Evolutionary conservation across 106 monocot species (phyloP).

Genomic region (Dactylorhiza incarnata): DNA sequence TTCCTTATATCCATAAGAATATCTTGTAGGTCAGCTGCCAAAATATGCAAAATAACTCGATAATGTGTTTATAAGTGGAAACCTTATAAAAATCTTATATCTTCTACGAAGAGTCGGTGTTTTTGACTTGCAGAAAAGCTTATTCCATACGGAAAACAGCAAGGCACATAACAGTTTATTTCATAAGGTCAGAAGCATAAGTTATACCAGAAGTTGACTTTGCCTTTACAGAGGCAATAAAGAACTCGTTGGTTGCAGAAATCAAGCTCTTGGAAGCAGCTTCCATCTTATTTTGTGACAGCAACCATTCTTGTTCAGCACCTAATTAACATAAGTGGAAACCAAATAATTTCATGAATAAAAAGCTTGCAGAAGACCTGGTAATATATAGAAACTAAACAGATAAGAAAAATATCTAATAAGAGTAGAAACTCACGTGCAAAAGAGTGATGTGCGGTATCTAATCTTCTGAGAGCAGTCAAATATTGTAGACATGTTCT

Average conservation of each 20-base stretch:
- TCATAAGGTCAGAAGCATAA: neutral
- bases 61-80: neutral
- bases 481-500: conserved; percentile 74
- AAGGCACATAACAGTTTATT: neutral
- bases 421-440: conserved; percentile 37
- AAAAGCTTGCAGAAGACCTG: conserved; percentile 1
- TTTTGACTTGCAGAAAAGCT: neutral
- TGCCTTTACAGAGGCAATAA: conserved; percentile 49
- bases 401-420: neutral
- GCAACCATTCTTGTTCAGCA: conserved; percentile 84
- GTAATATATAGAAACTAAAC: neutral
- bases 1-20: conserved; percentile 42
- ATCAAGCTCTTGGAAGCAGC: conserved; percentile 56
- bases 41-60: conserved; percentile 13
- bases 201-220: conserved; percentile 74
- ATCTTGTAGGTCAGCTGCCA: conserved; percentile 71
- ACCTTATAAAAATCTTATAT: neutral
- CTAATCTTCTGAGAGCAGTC: conserved; percentile 58
- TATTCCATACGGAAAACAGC: neutral
- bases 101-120: neutral
- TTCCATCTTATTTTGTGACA: conserved; percentile 67
- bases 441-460: conserved; percentile 75
- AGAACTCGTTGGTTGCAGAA: conserved; percentile 67
- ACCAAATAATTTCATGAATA: neutral
- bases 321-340: conserved; percentile 30